Evolutionary conservation across 106 monocot genomes (phyloP).

Genomic region (Platanthera zijinensis): DNA sequence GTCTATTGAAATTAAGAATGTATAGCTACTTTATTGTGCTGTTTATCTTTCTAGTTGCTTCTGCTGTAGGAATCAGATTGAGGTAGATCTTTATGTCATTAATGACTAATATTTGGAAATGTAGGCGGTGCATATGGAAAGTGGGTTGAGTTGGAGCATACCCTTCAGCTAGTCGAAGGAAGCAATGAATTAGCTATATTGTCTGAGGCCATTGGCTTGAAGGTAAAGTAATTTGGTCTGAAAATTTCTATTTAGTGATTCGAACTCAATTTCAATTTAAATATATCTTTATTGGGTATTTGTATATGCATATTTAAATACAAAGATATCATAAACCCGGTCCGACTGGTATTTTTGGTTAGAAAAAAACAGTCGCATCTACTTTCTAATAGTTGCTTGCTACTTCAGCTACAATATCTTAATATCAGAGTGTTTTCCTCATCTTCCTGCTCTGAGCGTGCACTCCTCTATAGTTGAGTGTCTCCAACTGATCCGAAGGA

Average conservation of each 20-base stretch:
- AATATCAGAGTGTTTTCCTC: too few relatives aligned
- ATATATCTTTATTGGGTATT: neutral
- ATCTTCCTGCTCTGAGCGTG: too few relatives aligned
- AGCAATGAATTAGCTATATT: constrained; percentile 65
- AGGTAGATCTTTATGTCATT: neutral
- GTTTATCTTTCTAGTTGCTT: neutral
- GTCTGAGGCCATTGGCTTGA: constrained; percentile 82
- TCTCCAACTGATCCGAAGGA: too few relatives aligned
- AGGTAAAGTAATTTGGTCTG: constrained; percentile 37
- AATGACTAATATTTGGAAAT: constrained; percentile 8
- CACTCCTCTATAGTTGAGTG: too few relatives aligned
- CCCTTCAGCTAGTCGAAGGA: constrained; percentile 51
- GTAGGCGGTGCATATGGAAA: constrained; percentile 75
- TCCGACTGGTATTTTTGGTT: too few relatives aligned
- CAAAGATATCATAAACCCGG: too few relatives aligned
- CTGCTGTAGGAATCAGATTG: neutral
- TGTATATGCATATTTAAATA: neutral
- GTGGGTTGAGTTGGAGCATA: constrained; percentile 61
- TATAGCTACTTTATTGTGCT: neutral
- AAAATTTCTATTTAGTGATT: neutral
- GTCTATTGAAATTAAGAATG: neutral
- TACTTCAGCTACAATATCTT: too few relatives aligned
- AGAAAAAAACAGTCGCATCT: too few relatives aligned
- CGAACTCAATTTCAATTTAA: neutral
- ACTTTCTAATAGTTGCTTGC: too few relatives aligned